Conservation (phyloP, 2,329 filamentous ascomycete species). For the Fusarium sp. region DNA sequence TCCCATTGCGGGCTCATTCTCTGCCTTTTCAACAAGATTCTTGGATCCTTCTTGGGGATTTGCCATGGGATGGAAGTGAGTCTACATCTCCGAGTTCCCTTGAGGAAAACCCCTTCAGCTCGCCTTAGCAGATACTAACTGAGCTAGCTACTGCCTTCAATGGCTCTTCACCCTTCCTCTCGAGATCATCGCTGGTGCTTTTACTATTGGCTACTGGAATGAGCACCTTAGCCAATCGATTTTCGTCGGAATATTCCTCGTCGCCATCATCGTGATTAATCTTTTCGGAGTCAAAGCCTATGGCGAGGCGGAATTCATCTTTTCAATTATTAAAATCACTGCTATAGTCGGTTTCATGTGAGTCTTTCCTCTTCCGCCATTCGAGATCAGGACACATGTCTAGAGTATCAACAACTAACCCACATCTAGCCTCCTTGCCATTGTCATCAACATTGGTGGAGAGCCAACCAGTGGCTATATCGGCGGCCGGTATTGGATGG, state of each 20-base stretch:
- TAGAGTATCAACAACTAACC: neutral
- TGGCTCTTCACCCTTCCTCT: constrained; percentile 88
- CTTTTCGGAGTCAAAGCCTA: constrained; percentile 89
- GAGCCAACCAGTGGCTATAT: constrained; percentile 80
- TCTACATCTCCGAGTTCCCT: constrained; percentile 29
- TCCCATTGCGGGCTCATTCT: constrained; percentile 94
- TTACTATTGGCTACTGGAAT: constrained; percentile 87
- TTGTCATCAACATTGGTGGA: constrained; percentile 86
- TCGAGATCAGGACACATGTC: neutral
- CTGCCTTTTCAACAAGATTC: constrained; percentile 91
- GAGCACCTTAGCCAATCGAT: constrained; percentile 72
- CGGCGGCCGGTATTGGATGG: constrained; percentile 79
- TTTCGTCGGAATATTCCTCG: constrained; percentile 86
- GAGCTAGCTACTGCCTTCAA: constrained; percentile 80
- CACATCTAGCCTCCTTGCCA: constrained; percentile 76
- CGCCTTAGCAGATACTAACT: neutral
- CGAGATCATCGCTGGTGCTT: constrained; percentile 87
- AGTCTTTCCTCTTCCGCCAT: constrained; percentile 53
- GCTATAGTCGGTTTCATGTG: constrained; percentile 91
- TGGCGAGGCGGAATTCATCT: constrained; percentile 89
- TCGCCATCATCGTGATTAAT: constrained; percentile 83
- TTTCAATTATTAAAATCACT: constrained; percentile 86
- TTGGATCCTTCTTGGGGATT: constrained; percentile 95
- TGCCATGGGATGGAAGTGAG: constrained; percentile 93
- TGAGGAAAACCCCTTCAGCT: neutral